Percentiles rank a stretch among this genome's conserved stretches.
Evolutionary conservation across 1,284 basidiomycete species (phyloP).

Genomic region (Taiwanofungus camphoratus): DNA sequence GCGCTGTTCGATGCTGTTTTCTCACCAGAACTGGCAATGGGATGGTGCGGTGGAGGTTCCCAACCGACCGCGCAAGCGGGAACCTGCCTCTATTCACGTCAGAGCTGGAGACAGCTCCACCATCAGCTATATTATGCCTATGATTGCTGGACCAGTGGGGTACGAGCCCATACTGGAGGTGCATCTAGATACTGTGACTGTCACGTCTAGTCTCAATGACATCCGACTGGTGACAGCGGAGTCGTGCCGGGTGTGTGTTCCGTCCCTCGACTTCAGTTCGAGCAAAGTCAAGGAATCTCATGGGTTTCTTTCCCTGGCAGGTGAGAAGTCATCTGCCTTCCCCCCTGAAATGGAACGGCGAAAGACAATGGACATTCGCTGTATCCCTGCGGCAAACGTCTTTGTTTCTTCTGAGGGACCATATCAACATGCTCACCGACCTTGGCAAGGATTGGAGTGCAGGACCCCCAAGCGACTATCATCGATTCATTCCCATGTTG

Average conservation of each 20-base stretch:
- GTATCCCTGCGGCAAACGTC: slow-evolving; percentile 66
- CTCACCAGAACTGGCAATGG: slow-evolving; percentile 75
- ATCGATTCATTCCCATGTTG: slow-evolving; percentile 77
- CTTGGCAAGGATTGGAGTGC: slow-evolving; percentile 85
- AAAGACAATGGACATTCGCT: slow-evolving; percentile 74
- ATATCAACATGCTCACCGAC: slow-evolving; percentile 89
- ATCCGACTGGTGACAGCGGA: slow-evolving; percentile 72
- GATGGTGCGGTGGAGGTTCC: slow-evolving; percentile 52
- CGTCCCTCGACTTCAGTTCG: neutral
- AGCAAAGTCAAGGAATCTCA: no score
- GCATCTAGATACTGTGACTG: slow-evolving; percentile 73
- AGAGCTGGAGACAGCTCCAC: slow-evolving; percentile 77
- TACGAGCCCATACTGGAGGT: slow-evolving; percentile 78
- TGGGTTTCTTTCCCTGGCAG: slow-evolving; percentile 31
- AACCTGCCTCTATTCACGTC: slow-evolving; percentile 70
- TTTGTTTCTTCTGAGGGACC: slow-evolving; percentile 81
- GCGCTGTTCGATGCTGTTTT: neutral
- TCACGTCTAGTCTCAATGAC: slow-evolving; percentile 84
- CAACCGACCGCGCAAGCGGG: slow-evolving; percentile 47
- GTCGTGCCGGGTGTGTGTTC: slow-evolving; percentile 57
- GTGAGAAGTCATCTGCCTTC: slow-evolving; percentile 60
- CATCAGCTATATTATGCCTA: slow-evolving; percentile 77
- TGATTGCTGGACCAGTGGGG: slow-evolving; percentile 67
- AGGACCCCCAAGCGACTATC: slow-evolving; percentile 72
- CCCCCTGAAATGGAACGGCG: slow-evolving; percentile 61